These are phyloP conservation scores for Crucihimalaya himalaica DNA, from an alignment of 345 rosid genomes.

Conservation along the genomic window DNA sequence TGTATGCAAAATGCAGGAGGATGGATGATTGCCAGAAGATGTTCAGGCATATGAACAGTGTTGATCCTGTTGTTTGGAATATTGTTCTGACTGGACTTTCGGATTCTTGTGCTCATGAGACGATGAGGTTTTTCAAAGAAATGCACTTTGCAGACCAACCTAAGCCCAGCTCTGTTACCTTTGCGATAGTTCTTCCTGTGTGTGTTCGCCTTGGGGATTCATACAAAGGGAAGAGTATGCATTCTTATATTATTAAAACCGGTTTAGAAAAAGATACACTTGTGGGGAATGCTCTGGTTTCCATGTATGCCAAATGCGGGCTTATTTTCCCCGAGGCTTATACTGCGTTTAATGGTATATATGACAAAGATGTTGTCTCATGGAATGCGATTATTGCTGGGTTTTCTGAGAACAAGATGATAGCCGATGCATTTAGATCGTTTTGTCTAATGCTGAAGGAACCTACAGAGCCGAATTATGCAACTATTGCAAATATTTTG, in stretches of 20 bases:
- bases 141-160: constrained; percentile 48
- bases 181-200: constrained; percentile 67
- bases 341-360: constrained; percentile 56
- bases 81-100: constrained; percentile 71
- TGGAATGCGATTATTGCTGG: constrained; percentile 94
- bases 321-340: constrained; percentile 51
- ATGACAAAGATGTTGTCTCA: constrained; percentile 73
- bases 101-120: constrained; percentile 47
- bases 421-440: constrained; percentile 52
- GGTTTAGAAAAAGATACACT: constrained; percentile 65
- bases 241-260: constrained; percentile 54
- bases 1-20: constrained; percentile 72
- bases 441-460: constrained; percentile 63
- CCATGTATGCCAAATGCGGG: constrained; percentile 81
- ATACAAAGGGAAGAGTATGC: constrained; percentile 55
- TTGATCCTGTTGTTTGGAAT: constrained; percentile 80
- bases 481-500: constrained; percentile 59
- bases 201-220: constrained; percentile 63
- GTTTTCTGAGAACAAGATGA: constrained; percentile 67
- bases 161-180: constrained; percentile 63
- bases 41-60: constrained; percentile 51
- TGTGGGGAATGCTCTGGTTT: constrained; percentile 73
- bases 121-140: constrained; percentile 51
- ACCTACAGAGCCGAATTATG: constrained; percentile 54
- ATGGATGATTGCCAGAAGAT: constrained; percentile 57